phyloP scores from a whole-genome alignment of 2,329 filamentous ascomycete species.

The Metarhizium guizhouense region DNA sequence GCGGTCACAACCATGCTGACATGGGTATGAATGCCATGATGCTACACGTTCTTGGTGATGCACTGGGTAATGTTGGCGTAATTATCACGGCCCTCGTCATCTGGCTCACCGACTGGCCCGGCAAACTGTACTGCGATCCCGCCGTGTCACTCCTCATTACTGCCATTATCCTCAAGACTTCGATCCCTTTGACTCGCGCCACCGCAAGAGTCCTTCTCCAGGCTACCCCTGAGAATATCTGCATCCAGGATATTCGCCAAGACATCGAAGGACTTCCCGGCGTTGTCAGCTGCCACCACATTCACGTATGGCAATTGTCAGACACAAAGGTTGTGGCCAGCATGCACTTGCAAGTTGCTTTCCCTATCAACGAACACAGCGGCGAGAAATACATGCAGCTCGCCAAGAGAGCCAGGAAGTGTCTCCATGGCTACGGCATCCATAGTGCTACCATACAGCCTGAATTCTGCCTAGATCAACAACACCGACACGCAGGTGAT shows the following conservation, averaged over 20 bases:
- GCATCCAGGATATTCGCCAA: conserved; percentile 81
- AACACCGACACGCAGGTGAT: conserved; percentile 30
- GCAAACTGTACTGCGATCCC: conserved; percentile 83
- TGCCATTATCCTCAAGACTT: conserved; percentile 62
- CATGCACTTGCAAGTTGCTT: conserved; percentile 85
- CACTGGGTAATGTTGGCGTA: conserved; percentile 78
- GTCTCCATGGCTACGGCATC: conserved; percentile 90
- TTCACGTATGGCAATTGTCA: conserved; percentile 96
- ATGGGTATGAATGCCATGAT: conserved; percentile 92
- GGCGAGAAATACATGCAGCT: conserved; percentile 83
- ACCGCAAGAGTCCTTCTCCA: conserved; percentile 86
- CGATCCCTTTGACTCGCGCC: conserved; percentile 69
- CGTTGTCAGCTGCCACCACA: conserved; percentile 84
- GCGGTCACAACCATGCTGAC: conserved; percentile 73
- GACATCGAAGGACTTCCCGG: conserved; percentile 82
- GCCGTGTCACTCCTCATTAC: conserved; percentile 92
- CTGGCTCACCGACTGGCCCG: conserved; percentile 77
- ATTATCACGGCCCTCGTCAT: conserved; percentile 79
- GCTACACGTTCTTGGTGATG: conserved; percentile 70
- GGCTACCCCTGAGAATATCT: conserved; percentile 82
- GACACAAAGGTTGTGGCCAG: conserved; percentile 92
- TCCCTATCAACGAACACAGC: conserved; percentile 76
- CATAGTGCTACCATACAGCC: conserved; percentile 97
- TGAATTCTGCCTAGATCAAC: conserved; percentile 59
- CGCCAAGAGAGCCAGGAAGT: conserved; percentile 71